Evolutionary conservation across 495 filamentous ascomycete genomes (phyloP).

Genomic region (Penicillium diatomitis): DNA sequence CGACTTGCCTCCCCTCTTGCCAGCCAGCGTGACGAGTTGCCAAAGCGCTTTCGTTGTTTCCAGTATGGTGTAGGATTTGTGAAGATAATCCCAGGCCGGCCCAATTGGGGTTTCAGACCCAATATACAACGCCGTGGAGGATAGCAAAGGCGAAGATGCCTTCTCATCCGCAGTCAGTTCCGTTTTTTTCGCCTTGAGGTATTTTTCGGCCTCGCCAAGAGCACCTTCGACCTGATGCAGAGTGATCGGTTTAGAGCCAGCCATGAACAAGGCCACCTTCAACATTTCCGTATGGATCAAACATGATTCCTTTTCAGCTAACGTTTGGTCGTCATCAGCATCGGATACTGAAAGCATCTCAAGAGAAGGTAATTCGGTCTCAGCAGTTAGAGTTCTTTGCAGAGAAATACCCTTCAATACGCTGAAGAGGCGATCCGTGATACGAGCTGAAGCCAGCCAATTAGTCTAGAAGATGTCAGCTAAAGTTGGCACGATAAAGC

Average conservation of each 20-base stretch:
- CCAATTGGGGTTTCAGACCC: slow-evolving; percentile 17
- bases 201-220: slow-evolving; percentile 27
- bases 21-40: slow-evolving; percentile 19
- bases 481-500: neutral
- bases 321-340: slow-evolving; percentile 25
- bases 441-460: slow-evolving; percentile 29
- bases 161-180: slow-evolving; percentile 14
- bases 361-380: slow-evolving; percentile 21
- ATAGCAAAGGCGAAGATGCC: slow-evolving; percentile 16
- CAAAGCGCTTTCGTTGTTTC: slow-evolving; percentile 34
- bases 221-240: slow-evolving; percentile 22
- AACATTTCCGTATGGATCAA: slow-evolving; percentile 27
- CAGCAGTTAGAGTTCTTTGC: slow-evolving; percentile 24
- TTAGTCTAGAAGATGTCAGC: slow-evolving; percentile 18
- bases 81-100: slow-evolving; percentile 35
- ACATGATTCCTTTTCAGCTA: slow-evolving; percentile 22
- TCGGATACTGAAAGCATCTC: slow-evolving; percentile 16
- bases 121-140: slow-evolving; percentile 18
- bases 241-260: slow-evolving; percentile 26
- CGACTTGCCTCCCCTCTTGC: slow-evolving; percentile 24
- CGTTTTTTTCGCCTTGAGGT: slow-evolving; percentile 21
- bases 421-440: slow-evolving; percentile 29
- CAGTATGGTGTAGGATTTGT: slow-evolving; percentile 24
- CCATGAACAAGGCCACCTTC: slow-evolving; percentile 25
- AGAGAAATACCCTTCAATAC: slow-evolving; percentile 22